Conservation (phyloP, 306 rosid species). For the Senna tora region DNA sequence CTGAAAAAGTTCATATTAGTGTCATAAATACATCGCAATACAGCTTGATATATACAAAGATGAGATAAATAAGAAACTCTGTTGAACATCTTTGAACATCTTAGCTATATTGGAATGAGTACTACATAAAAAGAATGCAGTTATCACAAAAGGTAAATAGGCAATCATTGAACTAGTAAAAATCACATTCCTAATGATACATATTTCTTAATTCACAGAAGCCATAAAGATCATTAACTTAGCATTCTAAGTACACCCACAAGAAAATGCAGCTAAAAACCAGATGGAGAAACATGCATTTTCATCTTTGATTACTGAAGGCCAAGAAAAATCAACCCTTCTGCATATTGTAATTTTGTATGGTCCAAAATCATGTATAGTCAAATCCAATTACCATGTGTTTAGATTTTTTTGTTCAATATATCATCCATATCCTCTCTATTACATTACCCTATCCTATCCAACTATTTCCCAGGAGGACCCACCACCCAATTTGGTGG, state of each 20-base stretch:
- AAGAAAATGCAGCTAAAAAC: neutral
- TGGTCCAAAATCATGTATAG: slow-evolving; percentile 23
- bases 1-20: too few relatives aligned
- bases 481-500: slow-evolving; percentile 32
- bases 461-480: neutral
- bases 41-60: slow-evolving; percentile 24
- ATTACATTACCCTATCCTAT: too few relatives aligned
- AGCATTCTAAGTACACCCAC: too few relatives aligned
- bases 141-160: slow-evolving; percentile 7
- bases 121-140: neutral
- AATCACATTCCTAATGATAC: neutral
- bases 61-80: slow-evolving; percentile 26
- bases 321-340: too few relatives aligned
- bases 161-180: neutral
- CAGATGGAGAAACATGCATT: neutral
- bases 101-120: neutral
- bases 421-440: neutral
- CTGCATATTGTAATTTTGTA: slow-evolving; percentile 1
- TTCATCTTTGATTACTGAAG: too few relatives aligned
- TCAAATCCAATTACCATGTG: neutral
- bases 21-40: slow-evolving; percentile 10
- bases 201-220: too few relatives aligned
- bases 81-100: too few relatives aligned
- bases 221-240: too few relatives aligned
- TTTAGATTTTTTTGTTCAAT: neutral